Evolutionary conservation across 257 asterid genomes (phyloP).

Genomic region (Fraxinus americana): DNA sequence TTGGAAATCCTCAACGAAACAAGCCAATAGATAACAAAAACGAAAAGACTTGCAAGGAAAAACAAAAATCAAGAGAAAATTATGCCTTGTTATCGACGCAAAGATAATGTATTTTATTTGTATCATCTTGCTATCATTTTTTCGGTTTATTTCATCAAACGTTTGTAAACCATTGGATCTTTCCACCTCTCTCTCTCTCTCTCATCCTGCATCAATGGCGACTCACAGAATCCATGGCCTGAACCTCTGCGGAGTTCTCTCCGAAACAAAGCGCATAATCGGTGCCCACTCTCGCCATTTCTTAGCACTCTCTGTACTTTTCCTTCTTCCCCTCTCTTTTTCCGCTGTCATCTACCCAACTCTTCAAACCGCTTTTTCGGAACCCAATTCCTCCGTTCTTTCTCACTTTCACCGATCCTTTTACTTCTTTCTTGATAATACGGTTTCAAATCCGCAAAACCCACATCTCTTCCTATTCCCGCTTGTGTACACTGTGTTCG

Average conservation of each 20-base stretch:
- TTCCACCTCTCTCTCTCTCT: not conserved
- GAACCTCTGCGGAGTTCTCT: slow-evolving; percentile 56
- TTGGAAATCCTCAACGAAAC: no score
- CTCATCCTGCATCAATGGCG: slow-evolving; percentile 30
- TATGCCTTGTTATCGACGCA: no score
- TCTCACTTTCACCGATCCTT: slow-evolving; percentile 5
- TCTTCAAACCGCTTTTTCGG: slow-evolving; percentile 29
- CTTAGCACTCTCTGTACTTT: slow-evolving; percentile 60
- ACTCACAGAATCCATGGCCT: slow-evolving; percentile 35
- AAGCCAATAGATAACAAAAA: no score
- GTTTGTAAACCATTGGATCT: no score
- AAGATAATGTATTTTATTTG: no score
- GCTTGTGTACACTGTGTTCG: slow-evolving; percentile 29
- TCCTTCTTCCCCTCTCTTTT: slow-evolving; percentile 64
- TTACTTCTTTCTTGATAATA: not conserved
- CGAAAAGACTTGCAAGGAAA: no score
- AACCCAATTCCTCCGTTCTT: slow-evolving; percentile 28
- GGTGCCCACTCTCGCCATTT: slow-evolving; percentile 68
- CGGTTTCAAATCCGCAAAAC: not conserved
- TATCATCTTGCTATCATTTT: no score
- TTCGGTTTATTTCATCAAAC: no score
- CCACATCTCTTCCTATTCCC: slow-evolving; percentile 26
- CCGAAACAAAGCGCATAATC: slow-evolving; percentile 62
- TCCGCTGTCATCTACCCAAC: slow-evolving; percentile 55
- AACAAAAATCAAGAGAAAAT: no score